These are phyloP conservation scores for Warburgia ugandensis DNA, from an alignment of 164 flowering plant genomes.

Conservation along the genomic window DNA sequence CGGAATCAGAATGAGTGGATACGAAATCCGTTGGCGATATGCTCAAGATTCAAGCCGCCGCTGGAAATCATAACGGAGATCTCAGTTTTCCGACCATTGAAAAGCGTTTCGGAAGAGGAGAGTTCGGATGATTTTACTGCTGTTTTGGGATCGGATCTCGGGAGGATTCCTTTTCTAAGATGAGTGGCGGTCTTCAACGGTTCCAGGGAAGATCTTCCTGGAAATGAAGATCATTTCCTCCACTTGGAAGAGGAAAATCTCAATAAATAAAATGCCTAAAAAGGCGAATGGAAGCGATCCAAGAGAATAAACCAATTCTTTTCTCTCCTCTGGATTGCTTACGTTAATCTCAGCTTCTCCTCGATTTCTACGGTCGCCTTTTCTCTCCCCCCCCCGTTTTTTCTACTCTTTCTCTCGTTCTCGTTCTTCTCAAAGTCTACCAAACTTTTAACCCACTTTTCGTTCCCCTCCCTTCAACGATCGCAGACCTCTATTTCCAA, in stretches of 20 bases:
- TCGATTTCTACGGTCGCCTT: slow-evolving; percentile 10
- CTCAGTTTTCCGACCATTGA: not conserved
- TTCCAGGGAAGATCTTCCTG: not conserved
- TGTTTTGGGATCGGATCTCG: slow-evolving; percentile 7
- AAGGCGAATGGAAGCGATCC: slow-evolving; percentile 11
- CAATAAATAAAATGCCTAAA: slow-evolving; percentile 6
- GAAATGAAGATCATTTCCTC: not conserved
- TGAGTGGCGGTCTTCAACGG: too few species aligned
- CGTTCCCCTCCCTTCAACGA: not conserved
- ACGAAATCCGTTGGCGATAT: too few species aligned
- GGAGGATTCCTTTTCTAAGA: slow-evolving; percentile 1
- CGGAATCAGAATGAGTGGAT: too few species aligned
- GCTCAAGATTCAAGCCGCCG: not conserved
- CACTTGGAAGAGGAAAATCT: not conserved
- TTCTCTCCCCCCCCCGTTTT: not conserved
- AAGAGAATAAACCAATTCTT: not conserved
- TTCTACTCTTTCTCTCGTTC: not conserved
- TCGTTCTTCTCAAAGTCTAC: not conserved
- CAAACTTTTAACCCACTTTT: slow-evolving; percentile 7
- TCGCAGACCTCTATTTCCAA: too few species aligned
- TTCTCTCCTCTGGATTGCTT: not conserved
- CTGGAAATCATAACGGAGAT: not conserved
- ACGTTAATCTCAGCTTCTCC: not conserved
- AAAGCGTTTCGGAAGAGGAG: not conserved
- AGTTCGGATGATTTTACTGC: not conserved